These are phyloP conservation scores for Keqinozyma sinolaborantium DNA, from an alignment of 1,139 yeast genomes.

Conservation along the genomic window DNA sequence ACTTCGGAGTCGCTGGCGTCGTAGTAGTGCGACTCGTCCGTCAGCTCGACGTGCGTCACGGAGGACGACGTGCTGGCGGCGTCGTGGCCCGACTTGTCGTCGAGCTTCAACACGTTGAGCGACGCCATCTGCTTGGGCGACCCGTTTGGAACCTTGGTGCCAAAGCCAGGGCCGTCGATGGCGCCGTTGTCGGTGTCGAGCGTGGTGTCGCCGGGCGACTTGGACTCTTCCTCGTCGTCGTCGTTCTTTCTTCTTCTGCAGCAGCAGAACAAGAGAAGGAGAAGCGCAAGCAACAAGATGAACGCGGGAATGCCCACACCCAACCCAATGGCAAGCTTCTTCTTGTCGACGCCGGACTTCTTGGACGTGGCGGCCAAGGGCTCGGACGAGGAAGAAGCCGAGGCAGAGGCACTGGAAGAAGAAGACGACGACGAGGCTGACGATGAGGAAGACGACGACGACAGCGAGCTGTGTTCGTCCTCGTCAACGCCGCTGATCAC, in stretches of 20 bases:
- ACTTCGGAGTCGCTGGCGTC: constrained; percentile 18
- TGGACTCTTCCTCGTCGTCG: constrained; percentile 19
- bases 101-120: constrained; percentile 50
- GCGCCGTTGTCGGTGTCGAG: constrained; percentile 20
- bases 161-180: constrained; percentile 33
- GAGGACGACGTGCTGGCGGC: constrained; percentile 27
- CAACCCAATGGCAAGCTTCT: constrained; percentile 68
- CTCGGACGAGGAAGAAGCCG: constrained; percentile 18
- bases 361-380: constrained; percentile 9
- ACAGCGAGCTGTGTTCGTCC: constrained; percentile 11
- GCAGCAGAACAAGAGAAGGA: constrained; percentile 60
- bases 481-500: constrained; percentile 52
- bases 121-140: constrained; percentile 46
- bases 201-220: constrained; percentile 24
- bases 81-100: constrained; percentile 30
- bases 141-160: constrained; percentile 13
- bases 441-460: constrained; percentile 20
- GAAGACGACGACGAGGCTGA: constrained; percentile 22
- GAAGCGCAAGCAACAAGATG: constrained; percentile 41
- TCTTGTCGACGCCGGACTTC: constrained; percentile 2
- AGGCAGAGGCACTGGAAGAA: constrained; percentile 17
- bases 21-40: constrained; percentile 9
- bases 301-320: constrained; percentile 81
- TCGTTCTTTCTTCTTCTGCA: constrained; percentile 41
- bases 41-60: constrained; percentile 19